These are phyloP conservation scores for Berberis thunbergii DNA, from an alignment of 164 flowering plant species.

Conservation along the genomic window DNA sequence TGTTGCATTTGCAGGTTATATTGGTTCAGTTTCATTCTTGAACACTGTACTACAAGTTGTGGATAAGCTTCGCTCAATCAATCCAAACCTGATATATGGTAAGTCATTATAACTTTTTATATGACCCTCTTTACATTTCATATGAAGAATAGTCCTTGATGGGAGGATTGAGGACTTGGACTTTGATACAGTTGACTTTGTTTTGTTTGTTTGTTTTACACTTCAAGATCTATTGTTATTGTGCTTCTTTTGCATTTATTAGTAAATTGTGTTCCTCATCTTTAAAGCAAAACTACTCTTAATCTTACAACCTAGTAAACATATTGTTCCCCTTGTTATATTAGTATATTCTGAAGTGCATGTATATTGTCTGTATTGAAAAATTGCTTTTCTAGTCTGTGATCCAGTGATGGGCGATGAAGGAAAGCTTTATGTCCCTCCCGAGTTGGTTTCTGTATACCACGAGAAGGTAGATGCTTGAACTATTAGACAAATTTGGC, in stretches of 20 bases:
- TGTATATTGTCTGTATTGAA: conserved; percentile 3
- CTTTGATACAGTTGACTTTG: too few relatives aligned
- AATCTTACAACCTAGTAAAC: too few relatives aligned
- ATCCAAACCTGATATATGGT: conserved; percentile 89
- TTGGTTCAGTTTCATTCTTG: conserved; percentile 93
- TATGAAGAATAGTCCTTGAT: too few relatives aligned
- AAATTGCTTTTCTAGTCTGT: conserved; percentile 53
- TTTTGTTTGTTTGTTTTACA: too few relatives aligned
- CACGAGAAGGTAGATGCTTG: conserved; percentile 55
- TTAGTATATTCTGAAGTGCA: background rate
- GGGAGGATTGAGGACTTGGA: too few relatives aligned
- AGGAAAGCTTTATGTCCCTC: conserved; percentile 96
- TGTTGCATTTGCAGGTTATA: conserved; percentile 62
- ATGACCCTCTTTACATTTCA: background rate
- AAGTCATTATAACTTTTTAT: conserved; percentile 12
- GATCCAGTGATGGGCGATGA: conserved; percentile 99
- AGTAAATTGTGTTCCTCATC: too few relatives aligned
- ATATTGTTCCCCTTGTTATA: too few relatives aligned
- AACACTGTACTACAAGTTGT: conserved; percentile 72
- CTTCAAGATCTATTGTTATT: too few relatives aligned
- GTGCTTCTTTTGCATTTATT: too few relatives aligned
- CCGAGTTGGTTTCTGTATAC: conserved; percentile 71
- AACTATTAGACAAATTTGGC: background rate
- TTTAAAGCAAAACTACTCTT: too few relatives aligned
- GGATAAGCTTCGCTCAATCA: conserved; percentile 67